Evolutionary conservation across 495 filamentous ascomycete species (phyloP).

Genomic region (Penicillium manginii): DNA sequence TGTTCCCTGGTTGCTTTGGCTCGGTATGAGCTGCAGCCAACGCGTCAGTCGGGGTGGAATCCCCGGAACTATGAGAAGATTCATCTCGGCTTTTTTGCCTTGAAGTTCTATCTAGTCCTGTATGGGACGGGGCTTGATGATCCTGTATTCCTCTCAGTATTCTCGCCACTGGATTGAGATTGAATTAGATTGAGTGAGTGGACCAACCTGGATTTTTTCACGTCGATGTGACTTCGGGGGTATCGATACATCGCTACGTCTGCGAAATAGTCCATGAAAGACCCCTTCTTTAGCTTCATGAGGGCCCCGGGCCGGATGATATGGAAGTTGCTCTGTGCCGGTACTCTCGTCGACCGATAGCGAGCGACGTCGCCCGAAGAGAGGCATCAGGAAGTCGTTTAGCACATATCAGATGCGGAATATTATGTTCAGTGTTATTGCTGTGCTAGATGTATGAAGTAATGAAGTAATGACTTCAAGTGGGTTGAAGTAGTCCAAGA

Average conservation of each 20-base stretch:
- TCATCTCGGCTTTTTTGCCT: constrained; percentile 1
- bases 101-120: background rate
- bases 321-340: constrained; percentile 48
- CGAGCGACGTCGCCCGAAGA: constrained; percentile 29
- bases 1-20: constrained; percentile 34
- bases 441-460: background rate
- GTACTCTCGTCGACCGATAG: constrained; percentile 7
- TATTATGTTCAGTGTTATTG: no score
- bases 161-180: background rate
- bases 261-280: constrained; percentile 38
- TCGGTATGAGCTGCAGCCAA: constrained; percentile 19
- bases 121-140: background rate
- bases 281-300: constrained; percentile 16
- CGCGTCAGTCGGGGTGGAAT: constrained; percentile 11
- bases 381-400: constrained; percentile 6
- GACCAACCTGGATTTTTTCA: background rate
- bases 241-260: constrained; percentile 19
- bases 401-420: background rate
- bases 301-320: constrained; percentile 7
- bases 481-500: constrained; percentile 7
- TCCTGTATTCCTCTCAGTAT: constrained; percentile 1
- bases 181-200: no score
- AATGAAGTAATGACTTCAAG: background rate
- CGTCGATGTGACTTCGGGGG: constrained; percentile 3
- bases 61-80: background rate